Conservation (phyloP, 129 eudicot species). For the Kitagawia praeruptora region DNA sequence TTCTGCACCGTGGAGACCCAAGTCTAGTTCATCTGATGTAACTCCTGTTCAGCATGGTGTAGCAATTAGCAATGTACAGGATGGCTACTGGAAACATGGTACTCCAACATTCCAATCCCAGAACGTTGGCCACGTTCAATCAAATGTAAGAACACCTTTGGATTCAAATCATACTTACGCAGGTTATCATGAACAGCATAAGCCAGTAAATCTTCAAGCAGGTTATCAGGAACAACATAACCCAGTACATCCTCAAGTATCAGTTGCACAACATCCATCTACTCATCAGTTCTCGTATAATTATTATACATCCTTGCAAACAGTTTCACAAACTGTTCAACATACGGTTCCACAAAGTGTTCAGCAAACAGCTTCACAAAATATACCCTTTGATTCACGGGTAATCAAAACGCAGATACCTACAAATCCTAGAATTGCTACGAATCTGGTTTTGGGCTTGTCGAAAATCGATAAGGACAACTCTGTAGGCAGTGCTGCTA, state of each 20-base stretch:
- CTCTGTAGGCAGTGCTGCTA: slow-evolving; percentile 27
- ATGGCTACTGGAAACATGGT: slow-evolving; percentile 78
- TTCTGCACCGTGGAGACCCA: slow-evolving; percentile 62
- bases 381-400: slow-evolving; percentile 44
- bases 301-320: slow-evolving; percentile 48
- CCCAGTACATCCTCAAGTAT: slow-evolving; percentile 37
- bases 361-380: slow-evolving; percentile 30
- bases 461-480: slow-evolving; percentile 39
- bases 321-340: slow-evolving; percentile 15
- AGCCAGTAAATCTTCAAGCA: slow-evolving; percentile 38
- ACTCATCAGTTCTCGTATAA: slow-evolving; percentile 45
- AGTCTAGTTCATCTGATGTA: slow-evolving; percentile 44
- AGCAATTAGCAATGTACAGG: slow-evolving; percentile 45
- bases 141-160: slow-evolving; percentile 42
- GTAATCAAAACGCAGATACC: slow-evolving; percentile 75
- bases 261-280: slow-evolving; percentile 36
- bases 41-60: slow-evolving; percentile 62
- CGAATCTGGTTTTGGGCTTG: slow-evolving; percentile 39
- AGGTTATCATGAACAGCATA: slow-evolving; percentile 51
- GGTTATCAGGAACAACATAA: slow-evolving; percentile 50
- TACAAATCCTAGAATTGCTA: slow-evolving; percentile 85
- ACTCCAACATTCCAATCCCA: slow-evolving; percentile 49
- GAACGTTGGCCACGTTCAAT: slow-evolving; percentile 28
- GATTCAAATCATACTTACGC: slow-evolving; percentile 35
- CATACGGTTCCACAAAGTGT: slow-evolving; percentile 24